phyloP scores from a whole-genome alignment of 257 asterid genomes.

The Fraxinus excelsior region DNA sequence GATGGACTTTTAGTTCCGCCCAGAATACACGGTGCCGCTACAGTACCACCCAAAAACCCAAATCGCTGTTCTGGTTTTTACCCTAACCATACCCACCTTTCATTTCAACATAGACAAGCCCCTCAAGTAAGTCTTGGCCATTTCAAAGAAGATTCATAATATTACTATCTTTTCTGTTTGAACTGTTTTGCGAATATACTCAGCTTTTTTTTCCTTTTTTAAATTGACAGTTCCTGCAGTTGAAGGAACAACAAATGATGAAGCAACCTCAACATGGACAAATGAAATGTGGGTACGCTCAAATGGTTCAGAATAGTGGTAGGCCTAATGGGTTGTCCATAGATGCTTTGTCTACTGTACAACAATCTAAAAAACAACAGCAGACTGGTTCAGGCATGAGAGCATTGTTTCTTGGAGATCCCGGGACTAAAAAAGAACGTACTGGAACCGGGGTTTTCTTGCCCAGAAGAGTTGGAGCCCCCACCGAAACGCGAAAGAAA shows the following conservation, averaged over 20 bases:
- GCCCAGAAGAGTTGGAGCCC: slow-evolving; percentile 51
- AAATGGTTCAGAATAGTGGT: slow-evolving; percentile 19
- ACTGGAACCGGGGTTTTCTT: slow-evolving; percentile 85
- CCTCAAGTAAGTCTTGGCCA: slow-evolving; percentile 25
- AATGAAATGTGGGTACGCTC: slow-evolving; percentile 15
- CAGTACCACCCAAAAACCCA: background rate
- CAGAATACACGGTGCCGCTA: slow-evolving; percentile 30
- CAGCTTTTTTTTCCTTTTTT: background rate
- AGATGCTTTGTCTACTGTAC: slow-evolving; percentile 35
- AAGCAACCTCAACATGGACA: slow-evolving; percentile 19
- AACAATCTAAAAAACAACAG: slow-evolving; percentile 35
- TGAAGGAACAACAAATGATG: slow-evolving; percentile 35
- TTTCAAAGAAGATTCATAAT: background rate
- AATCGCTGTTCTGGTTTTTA: slow-evolving; percentile 11
- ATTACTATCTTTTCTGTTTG: background rate
- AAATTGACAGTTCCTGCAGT: slow-evolving; percentile 30
- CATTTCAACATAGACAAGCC: slow-evolving; percentile 34
- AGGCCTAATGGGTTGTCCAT: slow-evolving; percentile 17
- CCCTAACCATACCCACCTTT: slow-evolving; percentile 2
- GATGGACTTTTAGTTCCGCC: slow-evolving; percentile 18
- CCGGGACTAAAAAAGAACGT: slow-evolving; percentile 48
- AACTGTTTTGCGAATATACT: background rate
- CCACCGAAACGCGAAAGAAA: slow-evolving; percentile 43
- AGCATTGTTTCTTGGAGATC: slow-evolving; percentile 47
- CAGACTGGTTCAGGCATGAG: slow-evolving; percentile 43